These are phyloP conservation scores for Aspergillus texensis DNA, from an alignment of 2,329 filamentous ascomycete genomes.

Conservation along the genomic window DNA sequence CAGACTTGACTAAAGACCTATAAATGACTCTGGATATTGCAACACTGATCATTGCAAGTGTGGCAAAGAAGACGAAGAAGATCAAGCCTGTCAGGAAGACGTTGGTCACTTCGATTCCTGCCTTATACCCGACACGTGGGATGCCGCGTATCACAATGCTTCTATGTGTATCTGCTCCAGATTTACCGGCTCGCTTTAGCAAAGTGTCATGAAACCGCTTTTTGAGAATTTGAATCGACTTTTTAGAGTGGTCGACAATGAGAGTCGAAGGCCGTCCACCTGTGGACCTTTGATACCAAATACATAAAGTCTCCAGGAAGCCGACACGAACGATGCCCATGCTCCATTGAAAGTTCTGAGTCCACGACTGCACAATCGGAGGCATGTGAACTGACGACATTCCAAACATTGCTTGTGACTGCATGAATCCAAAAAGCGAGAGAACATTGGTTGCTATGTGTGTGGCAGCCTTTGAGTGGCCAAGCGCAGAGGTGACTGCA, in stretches of 20 bases:
- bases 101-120: constrained; percentile 83
- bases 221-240: constrained; percentile 80
- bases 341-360: constrained; percentile 95
- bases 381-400: constrained; percentile 81
- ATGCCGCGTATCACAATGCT: constrained; percentile 73
- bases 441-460: constrained; percentile 91
- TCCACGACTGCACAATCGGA: constrained; percentile 88
- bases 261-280: constrained; percentile 80
- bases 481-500: constrained; percentile 82
- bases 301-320: constrained; percentile 86
- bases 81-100: constrained; percentile 88
- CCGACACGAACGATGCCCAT: constrained; percentile 87
- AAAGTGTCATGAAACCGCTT: constrained; percentile 49
- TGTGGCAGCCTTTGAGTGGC: constrained; percentile 89
- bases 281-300: constrained; percentile 93
- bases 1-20: constrained; percentile 71
- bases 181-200: constrained; percentile 36
- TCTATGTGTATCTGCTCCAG: constrained; percentile 44
- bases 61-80: constrained; percentile 84
- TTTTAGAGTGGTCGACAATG: constrained; percentile 70
- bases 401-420: constrained; percentile 87
- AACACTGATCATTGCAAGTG: constrained; percentile 71
- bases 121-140: constrained; percentile 82
- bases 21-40: constrained; percentile 78
- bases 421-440: constrained; percentile 90